phyloP scores from a whole-genome alignment of 805 yeast genomes.

The Zygosaccharomyces pseudorouxii region DNA sequence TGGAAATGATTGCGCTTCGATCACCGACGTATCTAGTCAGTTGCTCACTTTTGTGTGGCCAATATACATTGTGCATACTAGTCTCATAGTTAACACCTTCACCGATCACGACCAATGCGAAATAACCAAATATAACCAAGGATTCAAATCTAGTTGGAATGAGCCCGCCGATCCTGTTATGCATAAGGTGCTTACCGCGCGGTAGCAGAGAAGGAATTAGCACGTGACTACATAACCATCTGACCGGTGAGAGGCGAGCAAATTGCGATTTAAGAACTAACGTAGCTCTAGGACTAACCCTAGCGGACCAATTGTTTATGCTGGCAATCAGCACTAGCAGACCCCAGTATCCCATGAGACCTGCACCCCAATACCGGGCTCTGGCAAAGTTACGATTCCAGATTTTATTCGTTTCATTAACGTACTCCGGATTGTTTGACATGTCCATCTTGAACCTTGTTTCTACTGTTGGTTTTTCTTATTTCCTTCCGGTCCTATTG shows the following conservation, averaged over 20 bases:
- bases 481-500: no score
- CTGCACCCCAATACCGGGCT: conserved; percentile 45
- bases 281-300: conserved; percentile 37
- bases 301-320: conserved; percentile 39
- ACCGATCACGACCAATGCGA: conserved; percentile 10
- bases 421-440: neutral
- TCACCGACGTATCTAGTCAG: conserved; percentile 39
- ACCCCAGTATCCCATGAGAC: conserved; percentile 47
- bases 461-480: no score
- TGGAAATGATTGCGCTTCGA: conserved; percentile 45
- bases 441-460: neutral
- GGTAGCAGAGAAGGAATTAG: conserved; percentile 12
- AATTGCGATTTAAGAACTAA: conserved; percentile 30
- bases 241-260: neutral
- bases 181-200: conserved; percentile 6
- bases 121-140: conserved; percentile 11
- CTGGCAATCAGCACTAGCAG: conserved; percentile 40
- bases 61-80: conserved; percentile 7
- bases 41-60: conserved; percentile 9
- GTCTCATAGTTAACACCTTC: conserved; percentile 10
- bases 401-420: neutral
- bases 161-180: conserved; percentile 7
- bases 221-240: conserved; percentile 12
- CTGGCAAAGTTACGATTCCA: conserved; percentile 33
- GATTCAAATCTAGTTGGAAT: conserved; percentile 18